Evolutionary conservation across 1,284 basidiomycete genomes (phyloP).

Genomic region (Microbotryum silenes-acaulis): DNA sequence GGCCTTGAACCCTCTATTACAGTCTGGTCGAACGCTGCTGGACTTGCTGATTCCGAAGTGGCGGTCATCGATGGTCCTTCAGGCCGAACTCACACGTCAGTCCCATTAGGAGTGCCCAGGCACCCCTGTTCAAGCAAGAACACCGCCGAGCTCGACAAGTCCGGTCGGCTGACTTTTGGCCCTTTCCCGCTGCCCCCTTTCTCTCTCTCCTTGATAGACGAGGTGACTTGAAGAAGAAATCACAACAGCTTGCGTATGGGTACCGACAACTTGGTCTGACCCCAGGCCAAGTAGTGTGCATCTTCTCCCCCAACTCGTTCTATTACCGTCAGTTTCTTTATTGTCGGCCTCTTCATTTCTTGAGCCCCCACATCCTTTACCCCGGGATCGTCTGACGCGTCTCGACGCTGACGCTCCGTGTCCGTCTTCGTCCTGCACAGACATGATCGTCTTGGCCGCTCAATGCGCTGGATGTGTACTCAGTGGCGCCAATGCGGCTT

Average conservation of each 20-base stretch:
- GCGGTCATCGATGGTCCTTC: slow-evolving; percentile 32
- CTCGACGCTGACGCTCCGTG: neutral
- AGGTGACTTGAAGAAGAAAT: slow-evolving; percentile 9
- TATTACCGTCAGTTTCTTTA: neutral
- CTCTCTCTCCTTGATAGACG: slow-evolving; percentile 4
- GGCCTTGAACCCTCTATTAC: neutral
- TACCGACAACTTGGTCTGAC: slow-evolving; percentile 15
- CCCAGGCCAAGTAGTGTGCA: slow-evolving; percentile 22
- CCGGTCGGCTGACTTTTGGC: neutral
- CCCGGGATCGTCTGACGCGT: neutral
- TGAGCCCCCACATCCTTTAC: slow-evolving; percentile 17
- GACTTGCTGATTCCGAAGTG: slow-evolving; percentile 12
- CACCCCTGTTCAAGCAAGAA: neutral
- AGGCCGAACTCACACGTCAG: slow-evolving; percentile 27
- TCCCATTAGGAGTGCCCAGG: neutral
- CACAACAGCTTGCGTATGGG: slow-evolving; percentile 30
- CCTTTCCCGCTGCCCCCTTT: neutral
- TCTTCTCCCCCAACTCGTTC: slow-evolving; percentile 34
- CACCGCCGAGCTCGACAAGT: neutral
- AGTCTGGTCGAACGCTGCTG: slow-evolving; percentile 29
- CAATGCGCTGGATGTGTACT: slow-evolving; percentile 34
- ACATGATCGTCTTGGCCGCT: slow-evolving; percentile 8
- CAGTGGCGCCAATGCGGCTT: slow-evolving; percentile 35
- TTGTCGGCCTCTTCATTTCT: neutral
- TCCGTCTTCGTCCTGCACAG: neutral